phyloP scores from a whole-genome alignment of 2,329 filamentous ascomycete genomes.

The Scedosporium aurantiacum region DNA sequence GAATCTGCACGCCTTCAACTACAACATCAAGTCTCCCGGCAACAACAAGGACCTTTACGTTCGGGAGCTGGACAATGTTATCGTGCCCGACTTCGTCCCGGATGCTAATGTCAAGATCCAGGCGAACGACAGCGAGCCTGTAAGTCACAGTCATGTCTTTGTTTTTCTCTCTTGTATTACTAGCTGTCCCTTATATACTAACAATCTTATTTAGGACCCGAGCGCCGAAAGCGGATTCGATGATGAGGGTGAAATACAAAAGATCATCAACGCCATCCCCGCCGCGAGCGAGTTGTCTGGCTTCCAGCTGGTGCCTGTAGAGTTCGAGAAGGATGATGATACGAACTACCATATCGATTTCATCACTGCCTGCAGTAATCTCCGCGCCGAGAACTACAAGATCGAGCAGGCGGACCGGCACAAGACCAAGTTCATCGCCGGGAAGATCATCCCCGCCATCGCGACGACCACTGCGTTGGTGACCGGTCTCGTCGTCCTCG shows the following conservation, averaged over 20 bases:
- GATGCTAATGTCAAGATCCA: conserved; percentile 92
- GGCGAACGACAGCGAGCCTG: conserved; percentile 84
- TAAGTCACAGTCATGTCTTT: conserved; percentile 26
- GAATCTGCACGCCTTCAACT: conserved; percentile 95
- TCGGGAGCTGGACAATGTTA: conserved; percentile 79
- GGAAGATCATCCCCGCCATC: conserved; percentile 98
- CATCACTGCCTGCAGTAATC: conserved; percentile 92
- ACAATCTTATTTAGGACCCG: conserved; percentile 48
- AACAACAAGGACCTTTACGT: conserved; percentile 58
- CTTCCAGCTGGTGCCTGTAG: conserved; percentile 82
- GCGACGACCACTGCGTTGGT: conserved; percentile 94
- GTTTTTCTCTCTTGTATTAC: not conserved
- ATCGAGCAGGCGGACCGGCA: conserved; percentile 86
- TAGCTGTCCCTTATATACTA: conserved; percentile 6
- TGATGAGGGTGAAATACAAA: conserved; percentile 65
- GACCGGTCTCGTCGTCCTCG: conserved; percentile 82
- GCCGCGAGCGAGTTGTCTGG: conserved; percentile 70
- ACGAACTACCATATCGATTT: conserved; percentile 98
- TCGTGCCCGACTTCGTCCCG: conserved; percentile 88
- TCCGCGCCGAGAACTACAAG: conserved; percentile 96
- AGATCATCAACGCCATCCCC: conserved; percentile 63
- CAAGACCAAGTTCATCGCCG: conserved; percentile 99
- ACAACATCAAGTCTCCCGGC: conserved; percentile 80
- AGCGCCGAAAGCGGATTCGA: conserved; percentile 57
- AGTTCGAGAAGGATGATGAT: conserved; percentile 98